Conservation (phyloP, 805 yeast genomes). For the Starmerella powellii region DNA sequence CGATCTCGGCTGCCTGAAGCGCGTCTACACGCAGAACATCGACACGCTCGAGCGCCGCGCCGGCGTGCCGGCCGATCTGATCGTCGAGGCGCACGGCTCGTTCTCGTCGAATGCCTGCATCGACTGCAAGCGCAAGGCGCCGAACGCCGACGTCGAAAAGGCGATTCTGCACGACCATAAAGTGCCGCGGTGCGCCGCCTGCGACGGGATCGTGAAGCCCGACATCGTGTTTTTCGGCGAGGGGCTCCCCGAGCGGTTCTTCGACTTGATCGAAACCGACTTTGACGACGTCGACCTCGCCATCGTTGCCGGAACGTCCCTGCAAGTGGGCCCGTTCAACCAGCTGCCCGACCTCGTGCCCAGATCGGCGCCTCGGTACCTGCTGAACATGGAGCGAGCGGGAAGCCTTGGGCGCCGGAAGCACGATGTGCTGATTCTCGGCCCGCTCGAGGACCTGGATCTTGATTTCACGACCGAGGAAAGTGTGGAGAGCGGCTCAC, state of each 20-base stretch:
- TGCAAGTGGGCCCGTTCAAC: conserved; percentile 86
- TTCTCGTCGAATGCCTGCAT: conserved; percentile 79
- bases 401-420: conserved; percentile 53
- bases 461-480: neutral
- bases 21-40: conserved; percentile 86
- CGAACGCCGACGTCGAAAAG: conserved; percentile 23
- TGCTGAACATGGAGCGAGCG: conserved; percentile 64
- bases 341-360: conserved; percentile 58
- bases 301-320: conserved; percentile 84
- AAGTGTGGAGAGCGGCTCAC: neutral
- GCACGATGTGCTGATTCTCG: conserved; percentile 48
- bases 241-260: conserved; percentile 58
- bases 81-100: conserved; percentile 92
- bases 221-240: conserved; percentile 94
- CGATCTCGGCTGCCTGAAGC: conserved; percentile 45
- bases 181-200: conserved; percentile 42
- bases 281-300: conserved; percentile 42
- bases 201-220: conserved; percentile 76
- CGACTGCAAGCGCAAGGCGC: conserved; percentile 50
- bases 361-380: conserved; percentile 40
- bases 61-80: conserved; percentile 49
- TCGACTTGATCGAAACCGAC: conserved; percentile 54
- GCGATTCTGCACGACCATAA: conserved; percentile 15
- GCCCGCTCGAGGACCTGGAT: conserved; percentile 46
- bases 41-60: conserved; percentile 84